Evolutionary conservation across 192 early-diverging fungal genomes (phyloP).

Genomic region (Rhizophlyctis rosea): DNA sequence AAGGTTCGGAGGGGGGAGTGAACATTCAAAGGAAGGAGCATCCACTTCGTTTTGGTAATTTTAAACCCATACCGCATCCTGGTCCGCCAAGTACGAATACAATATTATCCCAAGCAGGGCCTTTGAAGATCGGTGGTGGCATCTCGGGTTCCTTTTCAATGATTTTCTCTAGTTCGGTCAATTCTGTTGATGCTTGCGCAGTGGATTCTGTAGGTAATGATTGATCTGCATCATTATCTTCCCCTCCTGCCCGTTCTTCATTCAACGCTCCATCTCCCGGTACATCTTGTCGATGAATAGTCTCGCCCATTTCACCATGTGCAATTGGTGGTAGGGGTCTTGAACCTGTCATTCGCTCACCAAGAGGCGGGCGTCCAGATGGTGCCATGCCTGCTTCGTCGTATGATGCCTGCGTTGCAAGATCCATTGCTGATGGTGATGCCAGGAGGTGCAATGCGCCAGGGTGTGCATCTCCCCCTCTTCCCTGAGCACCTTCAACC

Average conservation of each 20-base stretch:
- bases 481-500: too few relatives aligned
- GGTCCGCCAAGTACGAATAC: conserved; percentile 52
- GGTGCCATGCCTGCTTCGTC: too few relatives aligned
- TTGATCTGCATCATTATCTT: too few relatives aligned
- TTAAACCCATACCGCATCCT: conserved; percentile 35
- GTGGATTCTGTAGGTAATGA: too few relatives aligned
- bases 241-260: too few relatives aligned
- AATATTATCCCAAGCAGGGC: conserved; percentile 49
- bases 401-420: too few relatives aligned
- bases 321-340: conserved; percentile 21
- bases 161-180: too few relatives aligned
- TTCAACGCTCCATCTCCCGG: too few relatives aligned
- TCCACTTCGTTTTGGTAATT: not conserved
- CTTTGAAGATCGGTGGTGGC: not conserved
- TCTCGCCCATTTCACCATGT: not conserved
- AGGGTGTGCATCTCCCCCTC: not conserved
- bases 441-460: not conserved
- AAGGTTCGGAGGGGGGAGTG: too few relatives aligned
- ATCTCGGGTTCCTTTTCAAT: too few relatives aligned
- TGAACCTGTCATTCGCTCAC: not conserved
- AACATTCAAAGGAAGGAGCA: not conserved
- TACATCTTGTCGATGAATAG: too few relatives aligned
- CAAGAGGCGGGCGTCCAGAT: too few relatives aligned
- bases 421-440: not conserved
- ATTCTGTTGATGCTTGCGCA: not conserved